Base-by-base conservation (phyloP, 352 stramenopile species). In the Phytophthora palmivora region DNA sequence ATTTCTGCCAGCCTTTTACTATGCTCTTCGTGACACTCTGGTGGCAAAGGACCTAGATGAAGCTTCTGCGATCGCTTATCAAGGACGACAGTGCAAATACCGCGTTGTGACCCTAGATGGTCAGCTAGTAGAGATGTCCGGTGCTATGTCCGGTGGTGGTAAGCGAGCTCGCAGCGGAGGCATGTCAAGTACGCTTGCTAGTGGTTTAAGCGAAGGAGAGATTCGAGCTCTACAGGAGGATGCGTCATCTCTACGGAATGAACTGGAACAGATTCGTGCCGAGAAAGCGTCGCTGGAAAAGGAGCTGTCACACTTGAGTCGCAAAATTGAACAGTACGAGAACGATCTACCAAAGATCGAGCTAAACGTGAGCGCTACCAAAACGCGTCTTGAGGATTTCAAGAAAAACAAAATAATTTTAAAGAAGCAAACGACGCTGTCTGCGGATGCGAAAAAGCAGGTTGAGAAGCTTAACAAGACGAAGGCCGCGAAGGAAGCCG, bases 81-180 rank as follows among this genome's bases (percentile, higher is more conserved):
- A 97, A 85, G 96, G 94, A 15, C 96, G 88, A 46, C 91, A 98
- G 43, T 94, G 84, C 67, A 89, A 88, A 61, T 98, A 96, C 77
- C 92, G 98, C 54, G 97, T 99, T 14, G 98, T 99, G n/a, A 99
- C 98, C 3, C 55, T 97, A 2, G 89, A 98, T 52, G 98, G 98
- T 6, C 91, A 99, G 63, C 67, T 99, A 2, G 99, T 99, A 33
- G 98, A 99, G 48, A 96, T 96, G 36, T 98, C 91, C n/a, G 98
- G 98, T 49, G 98, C 98, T 6, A 99, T 99, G 98, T 97, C 95
- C 4, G 98, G 98, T 52, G 98, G 98, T 73, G 98, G 98, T 19
- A 98, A 96, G 30, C 79, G 72, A 26, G 89, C 96, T 18, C 83
- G 91, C 30, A 96, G 87, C 24, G 97, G 96, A 16, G 94, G 95